Base-by-base conservation (phyloP, 768 basidiomycete genomes). In the Fistulinella prunicolor region DNA sequence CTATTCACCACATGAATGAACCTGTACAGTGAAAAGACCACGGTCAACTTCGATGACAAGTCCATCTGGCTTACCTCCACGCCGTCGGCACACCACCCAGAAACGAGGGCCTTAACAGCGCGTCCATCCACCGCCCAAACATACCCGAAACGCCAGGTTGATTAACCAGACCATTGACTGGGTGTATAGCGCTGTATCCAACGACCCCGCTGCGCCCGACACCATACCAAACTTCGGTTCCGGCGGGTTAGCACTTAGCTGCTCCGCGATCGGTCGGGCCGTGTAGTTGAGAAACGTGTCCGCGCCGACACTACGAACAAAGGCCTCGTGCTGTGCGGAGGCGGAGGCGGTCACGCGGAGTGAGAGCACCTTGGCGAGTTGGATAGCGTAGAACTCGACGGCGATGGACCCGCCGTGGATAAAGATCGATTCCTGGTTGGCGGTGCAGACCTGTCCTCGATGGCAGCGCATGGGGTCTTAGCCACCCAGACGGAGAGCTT, bases 281-380 rank as follows among this genome's bases (percentile, higher is more conserved):
- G 78, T 81, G 50, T 88, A 86, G 60, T 86, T 83, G 17, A 85
- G 71, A 56, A 87, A 80, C 73, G 76, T 75, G 44, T 89, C 88
- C 3, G 82, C 87, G 20, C 89, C 88, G 26, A 83, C 55, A 2
- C 56, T 55, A 9, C 73, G 76, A 30, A 88, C 79, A 43, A 80
- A 78, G 4, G 73, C 71, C 38, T 79, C 76, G 50, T 86, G 88
- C 61, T 73, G 78, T 1, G 60, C 70, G 4, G 84, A 86, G 9
- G 82, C 84, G 24, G 74, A 79, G 0, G 79, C 78, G 2, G 77
- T 69, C 5, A 89, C 85, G 4, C 52, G 68, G 46, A 79, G 79
- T 4, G 83, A 83, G 51, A 70, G 71, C 1, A 78, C 73, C 59
- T 88, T 89, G 8, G 86, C 85, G 9, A 89, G 60, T 61, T 89